Percentiles rank a stretch among this genome's conserved stretches.
phyloP scores from a whole-genome alignment of 2,329 filamentous ascomycete species.

The Acarospora socialis region DNA sequence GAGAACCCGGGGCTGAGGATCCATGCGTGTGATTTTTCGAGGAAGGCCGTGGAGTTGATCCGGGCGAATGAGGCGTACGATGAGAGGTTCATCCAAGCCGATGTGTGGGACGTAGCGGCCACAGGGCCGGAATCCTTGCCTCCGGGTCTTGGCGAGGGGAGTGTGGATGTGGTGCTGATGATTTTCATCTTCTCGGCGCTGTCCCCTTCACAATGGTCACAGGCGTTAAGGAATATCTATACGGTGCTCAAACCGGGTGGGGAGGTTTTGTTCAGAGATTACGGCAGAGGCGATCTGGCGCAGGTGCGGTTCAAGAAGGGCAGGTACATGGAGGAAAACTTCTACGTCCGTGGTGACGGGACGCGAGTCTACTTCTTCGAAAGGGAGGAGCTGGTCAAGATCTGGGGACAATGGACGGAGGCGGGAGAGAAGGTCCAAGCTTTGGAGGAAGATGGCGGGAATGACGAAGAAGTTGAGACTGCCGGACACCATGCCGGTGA shows the following conservation, averaged over 20 bases:
- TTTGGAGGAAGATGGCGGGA: conserved; percentile 8
- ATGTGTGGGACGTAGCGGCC: conserved; percentile 84
- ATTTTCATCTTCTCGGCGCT: conserved; percentile 97
- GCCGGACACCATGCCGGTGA: too few species aligned
- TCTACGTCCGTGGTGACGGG: conserved; percentile 89
- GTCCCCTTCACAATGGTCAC: conserved; percentile 68
- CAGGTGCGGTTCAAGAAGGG: conserved; percentile 97
- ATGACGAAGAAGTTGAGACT: conserved; percentile 7
- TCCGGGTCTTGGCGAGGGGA: conserved; percentile 59
- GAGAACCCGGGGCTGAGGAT: conserved; percentile 68
- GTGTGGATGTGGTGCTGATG: conserved; percentile 81
- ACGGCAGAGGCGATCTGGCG: conserved; percentile 85
- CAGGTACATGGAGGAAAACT: conserved; percentile 87
- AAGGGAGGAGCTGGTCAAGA: conserved; percentile 59
- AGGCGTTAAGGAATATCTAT: conserved; percentile 68
- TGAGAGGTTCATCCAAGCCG: conserved; percentile 56
- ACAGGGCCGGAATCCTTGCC: conserved; percentile 43
- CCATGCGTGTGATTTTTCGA: conserved; percentile 92
- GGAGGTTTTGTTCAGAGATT: conserved; percentile 90
- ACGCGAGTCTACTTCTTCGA: conserved; percentile 98
- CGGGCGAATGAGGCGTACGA: conserved; percentile 65
- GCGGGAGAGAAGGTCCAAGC: background rate
- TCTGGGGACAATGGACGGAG: conserved; percentile 44
- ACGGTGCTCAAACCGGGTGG: conserved; percentile 79
- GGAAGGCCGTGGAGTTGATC: conserved; percentile 89